phyloP scores from a whole-genome alignment of 129 eudicot genomes.

The Centrapalus pauciflorus region DNA sequence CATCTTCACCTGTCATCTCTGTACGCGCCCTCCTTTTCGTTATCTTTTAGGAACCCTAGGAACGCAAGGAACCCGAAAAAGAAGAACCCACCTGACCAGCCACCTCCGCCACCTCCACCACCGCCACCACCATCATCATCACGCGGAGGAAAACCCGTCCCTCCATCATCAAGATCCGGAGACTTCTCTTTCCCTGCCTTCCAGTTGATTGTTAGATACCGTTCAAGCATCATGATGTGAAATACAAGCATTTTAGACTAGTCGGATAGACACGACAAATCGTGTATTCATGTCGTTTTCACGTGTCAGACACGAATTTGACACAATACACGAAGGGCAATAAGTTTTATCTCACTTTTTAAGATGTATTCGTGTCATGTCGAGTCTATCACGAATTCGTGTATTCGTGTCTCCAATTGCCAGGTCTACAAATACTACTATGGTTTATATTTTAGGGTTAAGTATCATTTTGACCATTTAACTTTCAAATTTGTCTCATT shows the following conservation, averaged over 20 bases:
- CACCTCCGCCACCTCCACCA: conserved; percentile 84
- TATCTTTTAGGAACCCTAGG: conserved; percentile 61
- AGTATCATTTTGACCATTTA: too few species aligned
- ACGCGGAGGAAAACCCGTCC: conserved; percentile 78
- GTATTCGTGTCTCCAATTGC: too few species aligned
- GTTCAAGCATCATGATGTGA: neutral
- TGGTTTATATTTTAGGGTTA: too few species aligned
- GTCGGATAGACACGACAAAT: too few species aligned
- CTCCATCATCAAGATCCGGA: conserved; percentile 87
- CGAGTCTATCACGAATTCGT: too few species aligned
- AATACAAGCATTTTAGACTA: too few species aligned
- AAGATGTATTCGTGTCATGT: too few species aligned
- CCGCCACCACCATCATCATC: conserved; percentile 91
- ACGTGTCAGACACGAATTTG: too few species aligned
- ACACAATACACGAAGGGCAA: neutral
- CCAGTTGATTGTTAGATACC: conserved; percentile 7
- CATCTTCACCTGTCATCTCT: conserved; percentile 15
- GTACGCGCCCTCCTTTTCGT: conserved; percentile 46
- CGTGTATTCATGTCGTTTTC: too few species aligned
- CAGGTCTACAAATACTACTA: too few species aligned
- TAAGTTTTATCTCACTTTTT: too few species aligned
- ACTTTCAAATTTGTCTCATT: too few species aligned
- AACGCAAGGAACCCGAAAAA: conserved; percentile 82
- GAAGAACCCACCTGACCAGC: conserved; percentile 85
- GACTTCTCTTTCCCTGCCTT: conserved; percentile 79